Base-by-base conservation (phyloP, 257 asterid genomes). In the Coffea canephora region DNA sequence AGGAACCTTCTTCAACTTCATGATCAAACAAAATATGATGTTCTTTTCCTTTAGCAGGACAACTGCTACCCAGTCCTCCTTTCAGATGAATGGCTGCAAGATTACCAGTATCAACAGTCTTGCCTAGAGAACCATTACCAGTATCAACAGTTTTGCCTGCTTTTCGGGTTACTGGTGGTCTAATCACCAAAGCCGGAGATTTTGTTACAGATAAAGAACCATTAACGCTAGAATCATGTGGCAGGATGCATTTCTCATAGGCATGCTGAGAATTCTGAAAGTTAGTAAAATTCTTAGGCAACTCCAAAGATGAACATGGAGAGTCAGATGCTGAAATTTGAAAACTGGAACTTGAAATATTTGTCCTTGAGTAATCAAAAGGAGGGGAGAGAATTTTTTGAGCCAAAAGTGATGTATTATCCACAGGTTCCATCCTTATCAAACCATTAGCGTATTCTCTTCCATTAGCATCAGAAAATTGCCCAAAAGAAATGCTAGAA, bases 141-240 rank as follows among this genome's bases (percentile, higher is more conserved):
- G 25, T 72, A 52, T 70, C 75, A 52, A 77, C 80, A 69, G 82
- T 72, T 79, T 88, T 83, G 18, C 67, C 84, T 78, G 65, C 18
- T 48, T 72, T 75, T 78, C 64, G 89, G 65, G 81, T 69, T 12
- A 52, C 78, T 57, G 96, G 97, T 12, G 97, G 96, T 80, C 93
- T 86, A 79, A 91, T 88, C 84, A 92, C 92, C 85, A 90, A 90
- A n/a, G 91, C 72, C 78, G 96, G 89, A 45, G 94, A 75, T 82
- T 90, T 92, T 43, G 64, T 70, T 27, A 78, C 80, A 67, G 95
- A 83, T n/a, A 78, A 61, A 54, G 88, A 88, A 81, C 86, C 88
- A 64, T 80, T 68, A 77, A 74, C 80, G 77, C 87, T 78, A 21
- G 87, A 75, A 82, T 81, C 91, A 49, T 59, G 78, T 23, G 86